Evolutionary conservation across 257 asterid genomes (phyloP).

Genomic region (Verbena officinalis): DNA sequence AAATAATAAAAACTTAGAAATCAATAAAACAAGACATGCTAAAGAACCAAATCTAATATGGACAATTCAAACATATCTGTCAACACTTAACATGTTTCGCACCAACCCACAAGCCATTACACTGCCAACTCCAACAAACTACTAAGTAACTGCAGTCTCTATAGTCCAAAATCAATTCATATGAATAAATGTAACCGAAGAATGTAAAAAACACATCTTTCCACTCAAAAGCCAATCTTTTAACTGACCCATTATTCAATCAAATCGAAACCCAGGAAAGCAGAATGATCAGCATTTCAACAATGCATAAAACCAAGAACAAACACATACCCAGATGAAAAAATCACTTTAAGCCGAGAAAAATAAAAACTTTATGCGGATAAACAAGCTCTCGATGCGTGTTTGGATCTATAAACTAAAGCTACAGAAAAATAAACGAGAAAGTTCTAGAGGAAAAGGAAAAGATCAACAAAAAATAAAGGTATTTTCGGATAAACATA

Average conservation of each 20-base stretch:
- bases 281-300: slow-evolving; percentile 45
- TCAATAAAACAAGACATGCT: background rate
- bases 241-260: slow-evolving; percentile 23
- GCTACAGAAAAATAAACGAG: slow-evolving; percentile 19
- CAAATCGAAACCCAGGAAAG: slow-evolving; percentile 12
- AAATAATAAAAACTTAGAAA: background rate
- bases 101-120: slow-evolving; percentile 27
- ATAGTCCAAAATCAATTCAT: slow-evolving; percentile 8
- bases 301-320: slow-evolving; percentile 33
- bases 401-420: slow-evolving; percentile 46
- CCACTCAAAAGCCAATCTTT: slow-evolving; percentile 3
- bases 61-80: slow-evolving; percentile 6
- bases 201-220: slow-evolving; percentile 25
- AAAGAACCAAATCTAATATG: background rate
- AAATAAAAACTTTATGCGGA: slow-evolving; percentile 19
- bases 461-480: slow-evolving; percentile 18
- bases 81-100: slow-evolving; percentile 11
- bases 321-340: slow-evolving; percentile 32
- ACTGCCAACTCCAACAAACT: slow-evolving; percentile 25
- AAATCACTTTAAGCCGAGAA: slow-evolving; percentile 25
- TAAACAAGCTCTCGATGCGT: slow-evolving; percentile 31
- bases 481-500: slow-evolving; percentile 12
- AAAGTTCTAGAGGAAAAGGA: slow-evolving; percentile 24
- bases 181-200: slow-evolving; percentile 5
- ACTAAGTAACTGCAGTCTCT: slow-evolving; percentile 1